Percentiles rank a stretch among this genome's conserved stretches.
phyloP scores from a whole-genome alignment of 495 filamentous ascomycete species.

The Penicillium pulvis region DNA sequence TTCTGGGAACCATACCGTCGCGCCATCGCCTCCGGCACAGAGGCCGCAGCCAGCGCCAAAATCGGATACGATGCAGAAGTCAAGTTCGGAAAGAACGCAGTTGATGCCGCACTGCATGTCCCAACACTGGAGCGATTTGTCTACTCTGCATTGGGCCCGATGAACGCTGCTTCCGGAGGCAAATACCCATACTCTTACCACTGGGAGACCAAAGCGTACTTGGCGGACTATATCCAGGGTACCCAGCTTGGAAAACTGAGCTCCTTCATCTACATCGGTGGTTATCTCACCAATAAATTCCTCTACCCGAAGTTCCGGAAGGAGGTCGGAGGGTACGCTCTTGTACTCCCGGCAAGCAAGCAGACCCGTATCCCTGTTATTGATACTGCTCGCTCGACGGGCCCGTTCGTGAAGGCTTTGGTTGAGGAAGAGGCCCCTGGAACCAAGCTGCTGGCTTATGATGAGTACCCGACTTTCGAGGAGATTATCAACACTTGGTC shows the following conservation, averaged over 20 bases:
- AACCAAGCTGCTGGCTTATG: conserved; percentile 45
- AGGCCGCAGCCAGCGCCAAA: conserved; percentile 31
- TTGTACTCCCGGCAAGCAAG: conserved; percentile 29
- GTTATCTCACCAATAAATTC: conserved; percentile 36
- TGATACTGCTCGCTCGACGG: conserved; percentile 38
- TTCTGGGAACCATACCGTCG: conserved; percentile 42
- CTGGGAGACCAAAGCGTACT: conserved; percentile 40
- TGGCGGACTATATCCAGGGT: conserved; percentile 40
- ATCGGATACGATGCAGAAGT: conserved; percentile 52
- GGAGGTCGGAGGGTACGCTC: conserved; percentile 24
- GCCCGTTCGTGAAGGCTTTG: conserved; percentile 44
- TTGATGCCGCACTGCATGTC: conserved; percentile 47
- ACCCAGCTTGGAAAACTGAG: conserved; percentile 29
- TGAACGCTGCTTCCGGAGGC: conserved; percentile 34
- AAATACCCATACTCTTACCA: conserved; percentile 41
- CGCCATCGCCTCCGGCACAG: conserved; percentile 14
- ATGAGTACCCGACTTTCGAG: conserved; percentile 34
- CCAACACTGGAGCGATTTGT: conserved; percentile 50
- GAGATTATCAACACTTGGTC: conserved; percentile 35
- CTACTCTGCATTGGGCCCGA: conserved; percentile 40
- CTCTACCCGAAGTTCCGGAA: conserved; percentile 34
- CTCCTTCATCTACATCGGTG: conserved; percentile 36
- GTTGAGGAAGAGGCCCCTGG: conserved; percentile 40
- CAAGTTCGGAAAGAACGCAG: conserved; percentile 50
- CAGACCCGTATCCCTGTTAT: conserved; percentile 38